Evolutionary conservation across 2,329 filamentous ascomycete species (phyloP), one percentile per base, ranked within the genome.

Genomic region (Domatiomyces globalis): DNA sequence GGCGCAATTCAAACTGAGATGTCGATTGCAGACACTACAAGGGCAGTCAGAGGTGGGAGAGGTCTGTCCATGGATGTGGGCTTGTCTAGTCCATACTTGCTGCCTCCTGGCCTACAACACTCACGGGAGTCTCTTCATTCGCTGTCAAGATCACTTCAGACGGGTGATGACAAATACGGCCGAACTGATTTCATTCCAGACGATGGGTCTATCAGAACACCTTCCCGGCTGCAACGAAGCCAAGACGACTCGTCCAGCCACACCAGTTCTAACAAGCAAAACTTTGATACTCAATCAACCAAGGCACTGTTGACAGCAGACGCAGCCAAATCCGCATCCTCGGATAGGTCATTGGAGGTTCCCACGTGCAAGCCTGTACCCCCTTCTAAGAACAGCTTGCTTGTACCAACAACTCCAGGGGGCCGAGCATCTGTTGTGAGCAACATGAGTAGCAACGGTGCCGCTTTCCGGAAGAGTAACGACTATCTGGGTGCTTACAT

Each of bases 71-170:
- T 81, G 61, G 77, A 80, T 56, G 62, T 90, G 77, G 80, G 84
- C 63, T 74, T 89, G 46, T 80, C 79, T 33, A 92, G 83, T 61
- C 92, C 92, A 1, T 98, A 96, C 65, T 77, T 98, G n/a, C 75
- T 96, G n/a, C 89, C 92, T 4, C 85, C 86, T 1, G 81, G 80
- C 50, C 64, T 90, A 18, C 81, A 92, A 43, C 75, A 79, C 62
- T 95, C 90, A 1, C 79, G 80, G 45, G 88, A 95, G 59, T 95
- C 90, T 4, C 74, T 96, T 56, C 82, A 89, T 66, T 94, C 88
- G 2, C 73, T 96, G 58, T 85, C 88, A 22, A 81, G 84, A 50
- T 84, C 83, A 1, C 76, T 90, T 45, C 76, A 81, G 51, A 77
- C 80, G 58, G 78, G 82, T 50, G 84, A 94, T 61, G 90, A 95